Evolutionary conservation across 495 filamentous ascomycete genomes (phyloP), one percentile per base, ranked within the genome.

Genomic region (Penicillium steckii): DNA sequence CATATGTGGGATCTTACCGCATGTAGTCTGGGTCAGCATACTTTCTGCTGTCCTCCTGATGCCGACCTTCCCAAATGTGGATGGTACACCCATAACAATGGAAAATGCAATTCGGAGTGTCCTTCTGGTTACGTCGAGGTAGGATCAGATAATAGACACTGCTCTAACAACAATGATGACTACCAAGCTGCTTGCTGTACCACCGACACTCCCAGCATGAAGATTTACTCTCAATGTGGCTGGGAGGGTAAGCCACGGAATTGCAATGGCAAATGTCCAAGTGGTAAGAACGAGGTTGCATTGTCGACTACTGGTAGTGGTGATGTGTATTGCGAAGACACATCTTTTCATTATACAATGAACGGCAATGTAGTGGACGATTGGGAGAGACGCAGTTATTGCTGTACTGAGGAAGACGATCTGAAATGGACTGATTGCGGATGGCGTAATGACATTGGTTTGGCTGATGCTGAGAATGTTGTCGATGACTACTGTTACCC

Each of bases 121-220:
- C 42, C 42, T 8, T 33, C 22, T 15, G 30, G 42, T 2, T 35
- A 35, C 8, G n/a, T 37, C 8, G 50, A 53, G 30, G n/a, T 53
- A 27, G 42, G 50, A 17, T 40, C 41, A 10, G 26, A 27, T 10
- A 27, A 27, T 10, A 27, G 26, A 27, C 29, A 48, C 21, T 44
- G 43, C 23, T 23, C 8, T 13, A 37, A 37, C 40, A 33, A 44
- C 27, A 27, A 38, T 13, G 35, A 45, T 10, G 43, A 52, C 27
- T 52, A 52, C 19, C 24, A 52, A 22, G 49, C 49, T 38, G 40
- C 49, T 22, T 52, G 40, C 24, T 52, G 40, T 46, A 52, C 40
- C 7, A 44, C 38, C 12, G 41, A 52, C 25, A 44, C 37, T 17
- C 12, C 29, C 8, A 45, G 38, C 17, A 52, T 46, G 27, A 44